Evolutionary conservation across 176 grass and related monocot species (phyloP).

Genomic region (Coix lacrymajobi): DNA sequence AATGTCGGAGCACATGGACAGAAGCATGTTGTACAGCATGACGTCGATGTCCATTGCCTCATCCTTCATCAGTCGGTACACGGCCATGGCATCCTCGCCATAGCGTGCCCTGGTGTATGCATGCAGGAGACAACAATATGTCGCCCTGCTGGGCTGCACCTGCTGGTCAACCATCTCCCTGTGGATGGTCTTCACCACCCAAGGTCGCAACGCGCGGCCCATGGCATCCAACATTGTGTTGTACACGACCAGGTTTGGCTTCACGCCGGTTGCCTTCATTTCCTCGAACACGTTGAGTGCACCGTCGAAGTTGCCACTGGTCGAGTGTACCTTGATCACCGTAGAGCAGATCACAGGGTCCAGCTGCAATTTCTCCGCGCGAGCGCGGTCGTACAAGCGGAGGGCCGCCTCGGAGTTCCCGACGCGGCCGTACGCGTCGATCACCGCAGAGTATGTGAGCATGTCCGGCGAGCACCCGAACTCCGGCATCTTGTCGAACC

Average conservation of each 20-base stretch:
- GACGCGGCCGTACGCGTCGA: constrained; percentile 66
- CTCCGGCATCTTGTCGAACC: constrained; percentile 86
- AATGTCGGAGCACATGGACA: constrained; percentile 91
- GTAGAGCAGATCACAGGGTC: constrained; percentile 63
- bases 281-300: constrained; percentile 88
- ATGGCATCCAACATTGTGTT: constrained; percentile 83
- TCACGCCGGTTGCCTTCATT: constrained; percentile 70
- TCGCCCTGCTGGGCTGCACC: constrained; percentile 47
- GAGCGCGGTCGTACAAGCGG: constrained; percentile 64
- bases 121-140: constrained; percentile 59
- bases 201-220: constrained; percentile 69
- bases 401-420: constrained; percentile 65
- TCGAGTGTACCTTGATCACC: constrained; percentile 60
- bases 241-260: constrained; percentile 77
- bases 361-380: constrained; percentile 57
- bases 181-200: constrained; percentile 89
- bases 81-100: constrained; percentile 58
- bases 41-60: constrained; percentile 44
- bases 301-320: constrained; percentile 70
- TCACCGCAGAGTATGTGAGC: constrained; percentile 68
- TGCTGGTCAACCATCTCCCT: constrained; percentile 56
- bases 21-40: constrained; percentile 63
- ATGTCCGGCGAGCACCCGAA: constrained; percentile 64
- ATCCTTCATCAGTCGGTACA: constrained; percentile 62
- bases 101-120: constrained; percentile 84